These are phyloP conservation scores for Geoglossum glabrum DNA, from an alignment of 495 filamentous ascomycete species.

Conservation along the genomic window DNA sequence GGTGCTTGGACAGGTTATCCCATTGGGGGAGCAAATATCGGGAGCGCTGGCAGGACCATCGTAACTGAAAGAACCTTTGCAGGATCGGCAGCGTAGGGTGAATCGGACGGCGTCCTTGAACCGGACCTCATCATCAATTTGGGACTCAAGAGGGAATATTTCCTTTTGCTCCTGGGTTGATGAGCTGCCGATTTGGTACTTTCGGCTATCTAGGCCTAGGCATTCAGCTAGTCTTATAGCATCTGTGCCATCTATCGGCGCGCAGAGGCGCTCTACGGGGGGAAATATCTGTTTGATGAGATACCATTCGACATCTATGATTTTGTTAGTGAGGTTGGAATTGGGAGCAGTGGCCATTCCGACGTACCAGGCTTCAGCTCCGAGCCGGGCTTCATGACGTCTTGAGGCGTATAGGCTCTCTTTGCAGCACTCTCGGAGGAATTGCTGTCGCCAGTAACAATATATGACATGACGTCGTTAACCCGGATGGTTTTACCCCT, in stretches of 20 bases:
- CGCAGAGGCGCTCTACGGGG: conserved; percentile 92
- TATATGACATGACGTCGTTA: conserved; percentile 89
- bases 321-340: neutral
- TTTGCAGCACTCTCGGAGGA: conserved; percentile 58
- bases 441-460: conserved; percentile 55
- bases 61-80: conserved; percentile 49
- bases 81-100: conserved; percentile 57
- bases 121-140: conserved; percentile 70
- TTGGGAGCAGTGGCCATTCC: neutral
- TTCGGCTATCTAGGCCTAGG: conserved; percentile 72
- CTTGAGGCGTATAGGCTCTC: conserved; percentile 68
- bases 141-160: conserved; percentile 78
- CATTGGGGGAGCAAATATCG: conserved; percentile 43
- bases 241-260: conserved; percentile 82
- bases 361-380: conserved; percentile 35
- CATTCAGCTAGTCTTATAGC: conserved; percentile 76
- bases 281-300: conserved; percentile 96
- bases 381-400: conserved; percentile 57
- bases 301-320: conserved; percentile 78
- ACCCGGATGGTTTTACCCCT: conserved; percentile 71
- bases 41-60: conserved; percentile 44
- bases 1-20: conserved; percentile 46
- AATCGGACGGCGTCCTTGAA: conserved; percentile 65
- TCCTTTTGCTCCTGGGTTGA: conserved; percentile 18
- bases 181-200: conserved; percentile 50